These are phyloP conservation scores for Paecilomyces dactylethromorphus DNA, from an alignment of 2,329 filamentous ascomycete species.

Conservation along the genomic window DNA sequence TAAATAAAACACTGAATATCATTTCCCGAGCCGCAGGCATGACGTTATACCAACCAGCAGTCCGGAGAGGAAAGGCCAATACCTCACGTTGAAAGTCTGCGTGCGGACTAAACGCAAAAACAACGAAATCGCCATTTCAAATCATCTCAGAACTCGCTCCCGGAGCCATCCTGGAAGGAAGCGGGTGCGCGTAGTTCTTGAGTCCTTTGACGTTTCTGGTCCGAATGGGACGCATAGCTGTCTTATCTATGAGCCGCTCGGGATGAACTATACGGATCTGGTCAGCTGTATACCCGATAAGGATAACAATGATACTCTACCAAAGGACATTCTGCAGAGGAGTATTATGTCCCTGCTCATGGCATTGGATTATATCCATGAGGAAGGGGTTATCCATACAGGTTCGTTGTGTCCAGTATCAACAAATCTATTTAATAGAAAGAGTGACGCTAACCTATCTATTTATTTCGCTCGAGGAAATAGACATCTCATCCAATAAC, in stretches of 20 bases:
- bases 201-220: background rate
- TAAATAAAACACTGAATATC: constrained; percentile 3
- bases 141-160: constrained; percentile 19
- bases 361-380: constrained; percentile 71
- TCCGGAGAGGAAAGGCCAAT: constrained; percentile 8
- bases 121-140: constrained; percentile 19
- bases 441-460: background rate
- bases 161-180: constrained; percentile 2
- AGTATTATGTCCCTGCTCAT: constrained; percentile 73
- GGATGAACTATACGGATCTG: constrained; percentile 14
- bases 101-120: constrained; percentile 5
- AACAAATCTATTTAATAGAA: background rate
- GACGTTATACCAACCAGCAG: background rate
- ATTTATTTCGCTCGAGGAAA: too few relatives aligned
- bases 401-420: background rate
- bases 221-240: constrained; percentile 17
- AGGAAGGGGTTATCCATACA: background rate
- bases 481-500: background rate
- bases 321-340: constrained; percentile 16
- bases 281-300: constrained; percentile 13
- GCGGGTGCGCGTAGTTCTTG: background rate
- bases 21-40: background rate
- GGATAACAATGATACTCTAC: constrained; percentile 8
- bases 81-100: constrained; percentile 12
- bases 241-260: constrained; percentile 16